Conservation (phyloP, 2,329 filamentous ascomycete species). For the Hysterium pulicare region DNA sequence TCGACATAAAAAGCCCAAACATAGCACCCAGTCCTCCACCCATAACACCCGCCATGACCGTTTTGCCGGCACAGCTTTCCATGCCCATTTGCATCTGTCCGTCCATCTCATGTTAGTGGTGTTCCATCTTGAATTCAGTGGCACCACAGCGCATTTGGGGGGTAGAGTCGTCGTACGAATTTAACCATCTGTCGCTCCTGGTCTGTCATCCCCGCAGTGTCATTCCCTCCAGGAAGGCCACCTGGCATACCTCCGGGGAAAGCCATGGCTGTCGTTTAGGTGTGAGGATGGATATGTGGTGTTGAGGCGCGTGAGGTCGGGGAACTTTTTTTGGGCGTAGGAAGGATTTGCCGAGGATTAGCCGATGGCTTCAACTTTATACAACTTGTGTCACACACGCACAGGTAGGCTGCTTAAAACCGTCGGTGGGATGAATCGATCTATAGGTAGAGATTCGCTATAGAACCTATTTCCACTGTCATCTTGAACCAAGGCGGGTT, state of each 20-base stretch:
- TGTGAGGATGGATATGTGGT: neutral
- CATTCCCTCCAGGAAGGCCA: constrained; percentile 26
- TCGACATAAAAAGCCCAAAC: constrained; percentile 97
- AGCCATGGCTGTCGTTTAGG: constrained; percentile 20
- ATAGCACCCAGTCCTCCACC: constrained; percentile 91
- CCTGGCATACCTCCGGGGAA: constrained; percentile 23
- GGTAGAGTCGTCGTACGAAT: constrained; percentile 28
- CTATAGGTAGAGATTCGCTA: too few species aligned
- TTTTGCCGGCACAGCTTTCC: constrained; percentile 90
- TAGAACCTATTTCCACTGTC: too few species aligned
- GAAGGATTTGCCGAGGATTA: constrained; percentile 26
- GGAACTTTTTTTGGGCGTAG: constrained; percentile 33
- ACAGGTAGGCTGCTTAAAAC: too few species aligned
- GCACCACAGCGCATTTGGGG: neutral
- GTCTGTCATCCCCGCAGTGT: constrained; percentile 37
- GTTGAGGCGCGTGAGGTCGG: constrained; percentile 12
- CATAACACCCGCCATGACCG: constrained; percentile 84
- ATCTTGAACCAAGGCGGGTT: too few species aligned
- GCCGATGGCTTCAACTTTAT: too few species aligned
- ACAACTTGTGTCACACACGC: too few species aligned
- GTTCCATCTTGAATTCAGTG: neutral
- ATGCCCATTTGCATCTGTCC: constrained; percentile 74
- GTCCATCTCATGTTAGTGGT: constrained; percentile 1
- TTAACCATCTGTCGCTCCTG: constrained; percentile 51
- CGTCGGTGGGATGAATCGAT: too few species aligned